phyloP scores from a whole-genome alignment of 495 filamentous ascomycete species.

The Amniculicola lignicola region DNA sequence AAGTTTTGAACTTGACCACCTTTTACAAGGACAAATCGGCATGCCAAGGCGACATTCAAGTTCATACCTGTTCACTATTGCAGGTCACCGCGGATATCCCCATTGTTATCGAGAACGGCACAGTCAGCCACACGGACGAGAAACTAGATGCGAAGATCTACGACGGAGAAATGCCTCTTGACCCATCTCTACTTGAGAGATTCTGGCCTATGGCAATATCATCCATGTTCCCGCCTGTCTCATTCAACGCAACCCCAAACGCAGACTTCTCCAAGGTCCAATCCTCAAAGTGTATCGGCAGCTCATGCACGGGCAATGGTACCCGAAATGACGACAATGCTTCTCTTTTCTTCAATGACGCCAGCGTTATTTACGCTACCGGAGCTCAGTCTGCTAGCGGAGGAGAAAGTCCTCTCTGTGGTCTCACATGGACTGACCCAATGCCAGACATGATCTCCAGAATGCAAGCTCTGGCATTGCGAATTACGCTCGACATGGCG shows the following conservation, averaged over 20 bases:
- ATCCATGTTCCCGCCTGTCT: constrained; percentile 18
- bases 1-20: constrained; percentile 2
- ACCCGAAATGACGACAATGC: neutral
- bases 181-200: constrained; percentile 8
- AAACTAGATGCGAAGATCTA: constrained; percentile 2
- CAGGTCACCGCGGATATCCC: constrained; percentile 5
- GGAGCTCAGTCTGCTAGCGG: neutral
- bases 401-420: constrained; percentile 4
- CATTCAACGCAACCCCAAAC: constrained; percentile 17
- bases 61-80: constrained; percentile 11
- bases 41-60: constrained; percentile 16
- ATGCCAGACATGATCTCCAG: constrained; percentile 22
- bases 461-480: constrained; percentile 24
- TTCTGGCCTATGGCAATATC: constrained; percentile 16
- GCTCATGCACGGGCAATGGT: constrained; percentile 1
- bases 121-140: neutral
- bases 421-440: constrained; percentile 18
- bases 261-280: constrained; percentile 1
- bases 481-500: constrained; percentile 24
- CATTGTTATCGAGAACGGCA: constrained; percentile 11
- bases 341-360: constrained; percentile 11
- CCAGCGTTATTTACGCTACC: constrained; percentile 20
- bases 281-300: constrained; percentile 12
- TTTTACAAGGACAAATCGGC: constrained; percentile 8
- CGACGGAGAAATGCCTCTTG: constrained; percentile 1